Evolutionary conservation across 192 early-diverging fungal species (phyloP).

Genomic region (Entomortierella parvispora): DNA sequence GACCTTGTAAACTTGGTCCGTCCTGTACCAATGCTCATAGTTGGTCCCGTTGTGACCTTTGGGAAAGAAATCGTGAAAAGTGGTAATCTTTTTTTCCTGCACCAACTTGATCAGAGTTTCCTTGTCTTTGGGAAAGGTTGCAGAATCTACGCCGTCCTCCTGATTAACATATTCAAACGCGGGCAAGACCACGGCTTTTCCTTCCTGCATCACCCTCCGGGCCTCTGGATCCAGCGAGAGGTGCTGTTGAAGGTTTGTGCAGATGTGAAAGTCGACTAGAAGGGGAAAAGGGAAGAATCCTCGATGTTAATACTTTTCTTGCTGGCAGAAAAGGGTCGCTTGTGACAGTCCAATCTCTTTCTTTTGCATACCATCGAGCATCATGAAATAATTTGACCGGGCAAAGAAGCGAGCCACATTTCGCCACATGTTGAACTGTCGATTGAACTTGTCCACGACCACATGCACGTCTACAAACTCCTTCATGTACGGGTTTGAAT

Average conservation of each 20-base stretch:
- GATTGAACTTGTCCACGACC: conserved; percentile 66
- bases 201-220: conserved; percentile 48
- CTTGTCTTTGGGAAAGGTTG: conserved; percentile 62
- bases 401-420: conserved; percentile 72
- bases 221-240: conserved; percentile 48
- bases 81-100: conserved; percentile 52
- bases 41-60: conserved; percentile 66
- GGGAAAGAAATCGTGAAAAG: conserved; percentile 61
- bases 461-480: conserved; percentile 67
- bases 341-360: too few species aligned
- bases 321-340: too few species aligned
- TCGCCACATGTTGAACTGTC: conserved; percentile 74
- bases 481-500: conserved; percentile 57
- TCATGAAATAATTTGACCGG: conserved; percentile 66
- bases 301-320: too few species aligned
- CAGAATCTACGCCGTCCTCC: conserved; percentile 59
- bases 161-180: conserved; percentile 66
- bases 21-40: conserved; percentile 59
- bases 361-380: conserved; percentile 67
- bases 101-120: conserved; percentile 49
- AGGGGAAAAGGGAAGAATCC: too few species aligned
- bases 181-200: conserved; percentile 61
- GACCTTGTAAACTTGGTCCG: conserved; percentile 61
- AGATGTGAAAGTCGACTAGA: conserved; percentile 65
- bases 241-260: conserved; percentile 58